Evolutionary conservation across 2,329 filamentous ascomycete genomes (phyloP).

Genomic region (Neofusicoccum kwambonambiense): DNA sequence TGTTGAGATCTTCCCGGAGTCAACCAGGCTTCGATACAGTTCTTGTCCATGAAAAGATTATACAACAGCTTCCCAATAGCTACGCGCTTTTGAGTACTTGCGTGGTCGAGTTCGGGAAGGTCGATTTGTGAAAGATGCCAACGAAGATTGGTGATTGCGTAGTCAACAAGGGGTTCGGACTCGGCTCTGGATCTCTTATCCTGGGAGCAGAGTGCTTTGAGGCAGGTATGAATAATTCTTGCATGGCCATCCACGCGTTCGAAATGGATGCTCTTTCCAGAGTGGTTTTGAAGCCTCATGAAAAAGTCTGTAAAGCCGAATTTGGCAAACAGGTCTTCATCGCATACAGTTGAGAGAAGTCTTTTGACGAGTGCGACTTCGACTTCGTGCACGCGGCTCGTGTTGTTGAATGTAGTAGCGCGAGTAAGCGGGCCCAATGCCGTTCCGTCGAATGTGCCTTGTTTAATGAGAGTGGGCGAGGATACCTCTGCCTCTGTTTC

Average conservation of each 20-base stretch:
- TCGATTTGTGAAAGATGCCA: not conserved
- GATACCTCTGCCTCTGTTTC: not conserved
- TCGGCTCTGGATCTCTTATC: not conserved
- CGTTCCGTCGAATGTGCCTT: not conserved
- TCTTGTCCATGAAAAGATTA: not conserved
- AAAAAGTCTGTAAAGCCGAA: not conserved
- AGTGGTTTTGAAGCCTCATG: not conserved
- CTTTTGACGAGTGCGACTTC: not conserved
- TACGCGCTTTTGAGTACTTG: not conserved
- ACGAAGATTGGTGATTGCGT: not conserved
- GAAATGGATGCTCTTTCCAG: not conserved
- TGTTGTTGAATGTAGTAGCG: not conserved
- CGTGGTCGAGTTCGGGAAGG: not conserved
- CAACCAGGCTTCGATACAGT: not conserved
- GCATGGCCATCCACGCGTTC: not conserved
- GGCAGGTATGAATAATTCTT: not conserved
- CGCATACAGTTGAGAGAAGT: not conserved
- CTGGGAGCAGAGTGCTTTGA: not conserved
- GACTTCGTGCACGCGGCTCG: not conserved
- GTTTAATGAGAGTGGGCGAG: not conserved
- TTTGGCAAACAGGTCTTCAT: not conserved
- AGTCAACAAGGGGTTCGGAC: not conserved
- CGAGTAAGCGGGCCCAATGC: not conserved
- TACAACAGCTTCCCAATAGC: not conserved
- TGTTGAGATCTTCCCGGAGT: not conserved